Conservation (phyloP, 2,329 filamentous ascomycete genomes). For the Pyricularia sp. region DNA sequence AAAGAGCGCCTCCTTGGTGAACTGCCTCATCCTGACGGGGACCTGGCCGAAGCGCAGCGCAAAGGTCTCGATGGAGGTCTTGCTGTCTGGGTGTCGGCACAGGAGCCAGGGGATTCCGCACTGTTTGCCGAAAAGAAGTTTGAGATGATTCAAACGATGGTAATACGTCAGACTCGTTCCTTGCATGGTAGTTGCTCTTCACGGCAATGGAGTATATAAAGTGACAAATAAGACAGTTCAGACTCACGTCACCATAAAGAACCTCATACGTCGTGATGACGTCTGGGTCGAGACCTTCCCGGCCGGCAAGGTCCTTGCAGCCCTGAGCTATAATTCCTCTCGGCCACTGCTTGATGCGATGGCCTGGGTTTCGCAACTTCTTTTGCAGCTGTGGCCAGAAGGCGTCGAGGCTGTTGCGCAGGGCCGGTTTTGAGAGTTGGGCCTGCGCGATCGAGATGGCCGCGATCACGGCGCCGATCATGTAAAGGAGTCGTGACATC, state of each 20-base stretch:
- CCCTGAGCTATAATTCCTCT: constrained; percentile 1
- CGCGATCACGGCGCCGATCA: neutral
- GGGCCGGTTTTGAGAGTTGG: constrained; percentile 5
- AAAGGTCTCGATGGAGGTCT: constrained; percentile 1
- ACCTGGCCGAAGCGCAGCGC: constrained; percentile 6
- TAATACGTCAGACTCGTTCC: too few species aligned
- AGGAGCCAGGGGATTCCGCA: constrained; percentile 7
- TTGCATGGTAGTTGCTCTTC: too few species aligned
- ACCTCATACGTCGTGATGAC: constrained; percentile 6
- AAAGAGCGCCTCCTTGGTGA: constrained; percentile 5
- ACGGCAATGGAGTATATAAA: too few species aligned
- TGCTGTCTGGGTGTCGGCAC: constrained; percentile 5
- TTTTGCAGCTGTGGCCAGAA: constrained; percentile 4
- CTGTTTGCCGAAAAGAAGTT: neutral
- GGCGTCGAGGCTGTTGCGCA: constrained; percentile 4
- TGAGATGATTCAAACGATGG: too few species aligned
- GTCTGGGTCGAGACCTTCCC: neutral
- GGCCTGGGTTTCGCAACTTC: constrained; percentile 2
- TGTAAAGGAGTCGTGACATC: neutral
- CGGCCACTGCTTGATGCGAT: constrained; percentile 1
- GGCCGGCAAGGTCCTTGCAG: constrained; percentile 5
- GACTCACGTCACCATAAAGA: constrained; percentile 3
- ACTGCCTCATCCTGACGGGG: constrained; percentile 5
- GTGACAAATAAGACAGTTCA: too few species aligned
- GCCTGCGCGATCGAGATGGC: neutral